Base-by-base conservation (phyloP, 2,329 filamentous ascomycete species). In the Sordariomycetes sp. region DNA sequence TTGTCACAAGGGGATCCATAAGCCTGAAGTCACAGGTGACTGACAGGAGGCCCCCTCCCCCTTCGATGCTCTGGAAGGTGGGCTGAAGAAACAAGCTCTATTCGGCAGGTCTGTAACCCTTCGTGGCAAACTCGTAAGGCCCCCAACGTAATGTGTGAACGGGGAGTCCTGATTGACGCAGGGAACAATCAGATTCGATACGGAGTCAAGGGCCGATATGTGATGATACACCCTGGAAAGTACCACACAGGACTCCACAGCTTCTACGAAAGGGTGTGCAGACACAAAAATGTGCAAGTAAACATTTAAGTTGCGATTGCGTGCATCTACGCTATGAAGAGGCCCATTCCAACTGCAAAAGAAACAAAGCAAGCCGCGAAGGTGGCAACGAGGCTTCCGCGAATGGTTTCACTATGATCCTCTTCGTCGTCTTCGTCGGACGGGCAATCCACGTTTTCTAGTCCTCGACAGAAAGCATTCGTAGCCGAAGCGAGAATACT, bases 331-430 rank as follows among this genome's bases (percentile, higher is more conserved):
- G 26, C 32, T 26, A 33, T 25, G 32, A 33, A 15, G 25, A 27
- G 32, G 15, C 32, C 16, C 32, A 33, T 26, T 16, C 32, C 32
- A 33, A 25, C 21, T 9, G 15, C 32, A 16, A 33, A 16, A 26
- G 32, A 33, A 24, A 26, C 21, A 33, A 33, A 18, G 32, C 32
- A 33, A 25, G 32, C 32, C 23, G 32, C 21, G 20, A 25, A 8
- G 20, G 32, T 26, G 17, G 32, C 32, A 18, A 23, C 32, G 21
- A 33, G 32, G 32, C 32, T 33, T 33, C 32, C 32, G 18, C 32
- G 32, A 21, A 33, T 25, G 21, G 20, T 27, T 16, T 25, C 32
- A 12, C 20, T 23, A 17, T 26, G 20, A 19, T 18, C 32, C 21
- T 33, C 20, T 16, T 33, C 23, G 32, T 33, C 32, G 20, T 25